Evolutionary conservation across 169 alveolate genomes (phyloP).

Genomic region (Theileria orientalis): DNA sequence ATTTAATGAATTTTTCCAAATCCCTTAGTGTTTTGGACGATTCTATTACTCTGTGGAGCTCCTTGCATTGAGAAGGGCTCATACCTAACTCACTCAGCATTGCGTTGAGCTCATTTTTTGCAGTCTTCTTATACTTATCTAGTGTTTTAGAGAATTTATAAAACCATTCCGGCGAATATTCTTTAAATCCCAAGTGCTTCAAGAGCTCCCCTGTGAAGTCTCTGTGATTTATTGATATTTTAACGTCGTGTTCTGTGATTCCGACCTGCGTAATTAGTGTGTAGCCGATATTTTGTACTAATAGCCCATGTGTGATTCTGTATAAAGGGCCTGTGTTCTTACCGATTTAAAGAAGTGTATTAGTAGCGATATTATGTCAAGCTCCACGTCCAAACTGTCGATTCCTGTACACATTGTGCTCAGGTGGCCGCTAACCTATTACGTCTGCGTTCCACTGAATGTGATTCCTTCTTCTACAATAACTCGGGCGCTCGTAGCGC

Average conservation of each 20-base stretch:
- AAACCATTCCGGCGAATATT: conserved; percentile 28
- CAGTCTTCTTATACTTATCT: conserved; percentile 46
- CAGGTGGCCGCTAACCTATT: conserved; percentile 22
- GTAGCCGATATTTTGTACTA: not conserved
- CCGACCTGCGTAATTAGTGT: not conserved
- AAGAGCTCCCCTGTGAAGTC: conserved; percentile 10
- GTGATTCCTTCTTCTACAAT: conserved; percentile 60
- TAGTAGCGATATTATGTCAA: conserved; percentile 42
- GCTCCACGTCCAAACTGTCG: conserved; percentile 34
- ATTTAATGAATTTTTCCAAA: conserved; percentile 19
- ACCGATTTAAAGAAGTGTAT: conserved; percentile 39
- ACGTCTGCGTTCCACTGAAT: conserved; percentile 63
- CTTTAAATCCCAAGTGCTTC: conserved; percentile 19
- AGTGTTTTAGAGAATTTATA: conserved; percentile 45
- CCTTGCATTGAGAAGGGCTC: conserved; percentile 14
- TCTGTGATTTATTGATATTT: conserved; percentile 47
- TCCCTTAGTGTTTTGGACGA: conserved; percentile 2
- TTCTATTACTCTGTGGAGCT: conserved; percentile 2
- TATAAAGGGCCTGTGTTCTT: not conserved
- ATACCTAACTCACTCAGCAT: conserved; percentile 21
- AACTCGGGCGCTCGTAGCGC: conserved; percentile 65
- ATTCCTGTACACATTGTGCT: conserved; percentile 12
- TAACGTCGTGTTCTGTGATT: conserved; percentile 27
- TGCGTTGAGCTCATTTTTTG: conserved; percentile 11
- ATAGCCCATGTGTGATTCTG: not conserved